Base-by-base conservation (phyloP, 257 asterid species). In the Solanum chilense region DNA sequence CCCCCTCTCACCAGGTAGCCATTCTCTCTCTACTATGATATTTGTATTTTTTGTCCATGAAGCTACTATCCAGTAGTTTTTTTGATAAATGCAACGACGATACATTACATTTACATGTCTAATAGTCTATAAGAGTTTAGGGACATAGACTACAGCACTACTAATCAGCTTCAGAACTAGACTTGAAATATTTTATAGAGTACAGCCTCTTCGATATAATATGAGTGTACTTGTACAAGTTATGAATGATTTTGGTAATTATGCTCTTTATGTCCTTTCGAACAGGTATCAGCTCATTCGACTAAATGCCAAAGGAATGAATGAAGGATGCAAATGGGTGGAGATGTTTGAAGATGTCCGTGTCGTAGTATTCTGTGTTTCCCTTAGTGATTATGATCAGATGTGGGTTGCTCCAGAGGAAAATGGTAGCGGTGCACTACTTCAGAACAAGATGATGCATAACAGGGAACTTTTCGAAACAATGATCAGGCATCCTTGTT, bases 311-410 rank as follows among this genome's bases (percentile, higher is more conserved):
- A 95, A 93, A 89, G 98, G 98, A 42, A 92, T 97, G 95, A 93
- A 89, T 35, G 96, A 93, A 66, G 98, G 98, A 18, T 91, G 98
- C 92, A 97, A 95, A 90, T 97, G 99, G 98, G 95, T 95, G 27
- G 99, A 95, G 87, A 97, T 97, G 99, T 97, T 97, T 41, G 98
- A 95, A 91, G 98, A 95, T 60, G 98, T 97, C 8, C 96, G 98
- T 2, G 95, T 91, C 4, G 94, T 97, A 4, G 95, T 95, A 25
- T 94, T 95, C 90, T 94, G 97, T 58, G 92, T 94, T 13, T 91
- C 99, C 69, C 91, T 97, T 45, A 91, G 98, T 20, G 98, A 97
- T 60, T 97, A 97, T 7, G 98, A 97, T 88, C 98, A 96, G 78
- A 88, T 90, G 69, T 90, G 93, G 86, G 84, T 91, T 20, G 87